Evolutionary conservation across 1,284 basidiomycete genomes (phyloP).

Genomic region (Leccinum variabile): DNA sequence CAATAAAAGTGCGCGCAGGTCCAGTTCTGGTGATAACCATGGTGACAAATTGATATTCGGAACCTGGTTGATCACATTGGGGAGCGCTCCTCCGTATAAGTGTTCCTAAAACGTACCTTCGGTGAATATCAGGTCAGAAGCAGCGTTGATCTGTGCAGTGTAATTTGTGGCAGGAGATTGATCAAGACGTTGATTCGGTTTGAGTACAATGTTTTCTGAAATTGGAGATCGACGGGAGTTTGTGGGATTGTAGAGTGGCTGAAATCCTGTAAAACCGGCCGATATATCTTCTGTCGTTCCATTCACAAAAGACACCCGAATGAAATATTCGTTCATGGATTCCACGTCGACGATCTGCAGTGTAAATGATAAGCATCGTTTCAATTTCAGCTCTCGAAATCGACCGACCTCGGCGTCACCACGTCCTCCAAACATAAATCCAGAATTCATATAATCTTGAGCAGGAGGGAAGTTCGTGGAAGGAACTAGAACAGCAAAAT

Average conservation of each 20-base stretch:
- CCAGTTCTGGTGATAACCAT: conserved; percentile 10
- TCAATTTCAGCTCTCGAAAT: background rate
- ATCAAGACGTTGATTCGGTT: background rate
- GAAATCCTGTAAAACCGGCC: conserved; percentile 4
- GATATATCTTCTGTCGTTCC: conserved; percentile 7
- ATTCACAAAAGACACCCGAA: conserved; percentile 7
- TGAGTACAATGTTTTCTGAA: background rate
- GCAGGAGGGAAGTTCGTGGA: conserved; percentile 21
- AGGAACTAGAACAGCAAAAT: conserved; percentile 16
- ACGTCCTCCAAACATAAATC: background rate
- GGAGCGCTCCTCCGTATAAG: background rate
- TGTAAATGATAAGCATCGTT: background rate
- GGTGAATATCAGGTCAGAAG: background rate
- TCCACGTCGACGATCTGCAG: background rate
- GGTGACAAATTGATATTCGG: background rate
- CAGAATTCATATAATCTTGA: background rate
- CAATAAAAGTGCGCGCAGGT: conserved; percentile 6
- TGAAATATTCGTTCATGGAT: conserved; percentile 8
- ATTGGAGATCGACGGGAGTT: background rate
- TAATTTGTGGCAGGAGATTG: conserved; percentile 4
- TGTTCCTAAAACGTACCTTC: background rate
- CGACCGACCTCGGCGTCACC: background rate
- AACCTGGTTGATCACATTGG: background rate
- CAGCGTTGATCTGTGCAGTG: background rate
- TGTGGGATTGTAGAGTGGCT: conserved; percentile 4